A percentile compares a stretch with the other conserved stretches of the same genome.
Conservation (phyloP, 257 asterid genomes). For the Solanum clarkiae region DNA sequence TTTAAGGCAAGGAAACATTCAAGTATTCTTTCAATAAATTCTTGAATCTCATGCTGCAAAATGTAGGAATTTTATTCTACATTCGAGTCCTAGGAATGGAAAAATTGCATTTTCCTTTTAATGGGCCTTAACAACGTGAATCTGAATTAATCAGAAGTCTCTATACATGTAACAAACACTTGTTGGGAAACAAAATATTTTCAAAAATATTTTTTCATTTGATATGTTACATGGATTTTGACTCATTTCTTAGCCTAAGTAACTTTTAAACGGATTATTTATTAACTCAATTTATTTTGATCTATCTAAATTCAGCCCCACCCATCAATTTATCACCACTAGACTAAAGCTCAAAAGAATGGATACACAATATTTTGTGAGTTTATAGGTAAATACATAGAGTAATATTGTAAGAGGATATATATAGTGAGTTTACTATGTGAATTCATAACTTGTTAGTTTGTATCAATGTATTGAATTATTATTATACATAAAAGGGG, state of each 20-base stretch:
- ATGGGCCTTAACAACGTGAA: neutral
- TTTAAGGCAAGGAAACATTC: neutral
- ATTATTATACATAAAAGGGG: no score
- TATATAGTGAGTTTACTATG: no score
- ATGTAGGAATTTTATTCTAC: neutral
- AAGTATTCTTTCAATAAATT: neutral
- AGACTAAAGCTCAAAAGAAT: neutral
- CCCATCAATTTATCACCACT: neutral
- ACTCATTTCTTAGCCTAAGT: neutral
- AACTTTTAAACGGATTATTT: neutral
- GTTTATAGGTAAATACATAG: neutral
- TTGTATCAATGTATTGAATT: no score
- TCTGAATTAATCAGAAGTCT: fast-evolving
- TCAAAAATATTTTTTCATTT: no score
- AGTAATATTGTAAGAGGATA: no score
- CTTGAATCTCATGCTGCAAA: neutral
- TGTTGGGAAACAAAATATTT: neutral
- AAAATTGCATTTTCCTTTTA: neutral
- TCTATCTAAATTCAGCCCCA: neutral
- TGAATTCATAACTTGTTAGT: no score
- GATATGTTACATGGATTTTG: neutral
- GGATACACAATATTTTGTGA: neutral
- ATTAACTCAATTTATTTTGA: neutral
- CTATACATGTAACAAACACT: neutral
- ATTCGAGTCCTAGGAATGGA: neutral